phyloP scores from a whole-genome alignment of 176 grass and related monocot species.

The Olyra latifolia region DNA sequence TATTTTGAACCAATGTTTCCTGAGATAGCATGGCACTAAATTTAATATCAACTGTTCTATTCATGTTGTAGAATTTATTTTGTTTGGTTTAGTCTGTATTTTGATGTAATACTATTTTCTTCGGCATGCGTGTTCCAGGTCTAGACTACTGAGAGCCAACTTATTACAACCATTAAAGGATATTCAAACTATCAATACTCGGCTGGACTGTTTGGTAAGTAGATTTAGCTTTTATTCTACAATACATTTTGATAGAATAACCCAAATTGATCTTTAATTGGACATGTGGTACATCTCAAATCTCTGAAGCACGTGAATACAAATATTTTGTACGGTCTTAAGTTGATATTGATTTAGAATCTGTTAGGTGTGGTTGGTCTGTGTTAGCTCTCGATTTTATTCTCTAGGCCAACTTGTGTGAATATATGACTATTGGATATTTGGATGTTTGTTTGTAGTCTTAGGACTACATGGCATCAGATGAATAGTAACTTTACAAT shows the following conservation, averaged over 20 bases:
- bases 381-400: not conserved
- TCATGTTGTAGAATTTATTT: not conserved
- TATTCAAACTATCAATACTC: constrained; percentile 89
- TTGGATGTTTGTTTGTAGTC: not conserved
- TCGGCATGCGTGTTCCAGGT: constrained; percentile 55
- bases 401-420: not conserved
- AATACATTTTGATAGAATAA: constrained; percentile 25
- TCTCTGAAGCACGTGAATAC: not conserved
- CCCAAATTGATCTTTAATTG: not conserved
- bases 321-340: not conserved
- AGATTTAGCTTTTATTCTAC: constrained; percentile 20
- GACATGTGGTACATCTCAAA: constrained; percentile 4
- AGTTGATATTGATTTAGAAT: constrained; percentile 15
- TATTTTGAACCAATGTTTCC: constrained; percentile 17
- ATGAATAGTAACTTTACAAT: too few relatives aligned
- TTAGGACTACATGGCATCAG: not conserved
- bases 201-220: constrained; percentile 87
- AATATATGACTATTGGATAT: not conserved
- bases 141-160: constrained; percentile 92
- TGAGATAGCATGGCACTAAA: not conserved
- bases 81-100: constrained; percentile 5
- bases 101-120: constrained; percentile 19
- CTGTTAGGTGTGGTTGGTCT: not conserved
- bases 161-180: constrained; percentile 93
- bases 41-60: constrained; percentile 11